Percentiles rank a stretch among this genome's conserved stretches.
phyloP scores from a whole-genome alignment of 2,329 filamentous ascomycete genomes.

The Fusarium brevicatenulatum region DNA sequence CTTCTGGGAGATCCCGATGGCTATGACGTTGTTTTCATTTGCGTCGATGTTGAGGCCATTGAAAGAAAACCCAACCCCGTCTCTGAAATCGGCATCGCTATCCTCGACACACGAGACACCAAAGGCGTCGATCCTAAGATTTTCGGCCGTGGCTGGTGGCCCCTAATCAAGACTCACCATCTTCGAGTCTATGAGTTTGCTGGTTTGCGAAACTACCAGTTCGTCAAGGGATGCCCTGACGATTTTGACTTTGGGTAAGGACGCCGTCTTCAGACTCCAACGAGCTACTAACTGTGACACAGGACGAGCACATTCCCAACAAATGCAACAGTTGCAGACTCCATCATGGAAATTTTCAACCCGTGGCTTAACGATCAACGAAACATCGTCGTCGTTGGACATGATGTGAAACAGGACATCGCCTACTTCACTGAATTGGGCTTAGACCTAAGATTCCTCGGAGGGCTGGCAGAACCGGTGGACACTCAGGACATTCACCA shows the following conservation, averaged over 20 bases:
- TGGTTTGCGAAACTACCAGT: slow-evolving; percentile 73
- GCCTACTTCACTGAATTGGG: slow-evolving; percentile 72
- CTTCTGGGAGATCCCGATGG: slow-evolving; percentile 50
- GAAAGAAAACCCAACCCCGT: slow-evolving; percentile 74
- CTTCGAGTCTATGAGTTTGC: slow-evolving; percentile 78
- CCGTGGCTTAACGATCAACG: slow-evolving; percentile 45
- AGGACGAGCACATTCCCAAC: slow-evolving; percentile 57
- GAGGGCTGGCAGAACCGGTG: slow-evolving; percentile 67
- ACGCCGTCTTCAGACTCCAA: background rate
- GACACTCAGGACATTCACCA: slow-evolving; percentile 81
- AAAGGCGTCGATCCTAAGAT: slow-evolving; percentile 66
- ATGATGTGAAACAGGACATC: slow-evolving; percentile 76
- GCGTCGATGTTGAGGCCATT: slow-evolving; percentile 84
- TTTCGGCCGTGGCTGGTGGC: slow-evolving; percentile 73
- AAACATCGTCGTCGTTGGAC: slow-evolving; percentile 81
- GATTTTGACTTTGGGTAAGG: slow-evolving; percentile 78
- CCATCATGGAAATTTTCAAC: slow-evolving; percentile 52
- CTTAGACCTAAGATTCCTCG: slow-evolving; percentile 65
- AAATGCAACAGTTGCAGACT: slow-evolving; percentile 46
- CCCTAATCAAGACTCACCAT: slow-evolving; percentile 75
- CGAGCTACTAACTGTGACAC: slow-evolving; percentile 6
- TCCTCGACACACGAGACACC: slow-evolving; percentile 75
- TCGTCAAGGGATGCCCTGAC: slow-evolving; percentile 77
- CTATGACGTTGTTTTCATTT: slow-evolving; percentile 69
- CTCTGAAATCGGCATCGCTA: slow-evolving; percentile 87